Evolutionary conservation across 331 rosid species (phyloP).

Genomic region (Rhamnella rubrinervis): DNA sequence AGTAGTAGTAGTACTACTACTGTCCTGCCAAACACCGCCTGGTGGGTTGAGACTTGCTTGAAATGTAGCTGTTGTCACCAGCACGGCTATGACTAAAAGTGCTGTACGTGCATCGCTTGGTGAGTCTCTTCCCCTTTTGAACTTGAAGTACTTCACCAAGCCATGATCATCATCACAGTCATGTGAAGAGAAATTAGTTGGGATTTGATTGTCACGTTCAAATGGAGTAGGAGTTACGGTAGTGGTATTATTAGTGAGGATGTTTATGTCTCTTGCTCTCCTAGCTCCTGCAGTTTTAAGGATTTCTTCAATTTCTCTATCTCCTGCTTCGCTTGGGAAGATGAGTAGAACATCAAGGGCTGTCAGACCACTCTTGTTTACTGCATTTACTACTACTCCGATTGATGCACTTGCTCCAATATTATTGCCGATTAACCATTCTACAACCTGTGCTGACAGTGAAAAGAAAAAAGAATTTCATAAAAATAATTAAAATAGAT

Average conservation of each 20-base stretch:
- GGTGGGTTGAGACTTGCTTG: conserved; percentile 37
- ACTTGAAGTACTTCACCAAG: conserved; percentile 28
- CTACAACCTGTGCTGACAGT: conserved; percentile 18
- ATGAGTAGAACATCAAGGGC: conserved; percentile 30
- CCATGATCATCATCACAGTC: not conserved
- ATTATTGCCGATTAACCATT: conserved; percentile 19
- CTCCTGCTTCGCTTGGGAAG: conserved; percentile 38
- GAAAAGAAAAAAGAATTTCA: too few species aligned
- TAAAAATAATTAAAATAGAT: too few species aligned
- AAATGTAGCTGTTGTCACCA: conserved; percentile 33
- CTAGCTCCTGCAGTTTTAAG: conserved; percentile 18
- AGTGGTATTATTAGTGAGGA: too few species aligned
- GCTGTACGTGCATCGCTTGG: conserved; percentile 25
- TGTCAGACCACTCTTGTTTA: conserved; percentile 25
- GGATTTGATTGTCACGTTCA: not conserved
- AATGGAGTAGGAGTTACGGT: not conserved
- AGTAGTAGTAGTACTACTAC: too few species aligned
- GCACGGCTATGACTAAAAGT: conserved; percentile 24
- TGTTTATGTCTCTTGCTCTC: conserved; percentile 1
- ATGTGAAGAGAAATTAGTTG: not conserved
- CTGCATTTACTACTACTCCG: conserved; percentile 9
- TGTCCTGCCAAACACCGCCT: conserved; percentile 28
- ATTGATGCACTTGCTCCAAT: not conserved
- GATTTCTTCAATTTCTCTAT: conserved; percentile 25
- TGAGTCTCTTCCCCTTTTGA: conserved; percentile 34